Conservation (phyloP, 2,329 filamentous ascomycete species). For the Penicillium sp. region DNA sequence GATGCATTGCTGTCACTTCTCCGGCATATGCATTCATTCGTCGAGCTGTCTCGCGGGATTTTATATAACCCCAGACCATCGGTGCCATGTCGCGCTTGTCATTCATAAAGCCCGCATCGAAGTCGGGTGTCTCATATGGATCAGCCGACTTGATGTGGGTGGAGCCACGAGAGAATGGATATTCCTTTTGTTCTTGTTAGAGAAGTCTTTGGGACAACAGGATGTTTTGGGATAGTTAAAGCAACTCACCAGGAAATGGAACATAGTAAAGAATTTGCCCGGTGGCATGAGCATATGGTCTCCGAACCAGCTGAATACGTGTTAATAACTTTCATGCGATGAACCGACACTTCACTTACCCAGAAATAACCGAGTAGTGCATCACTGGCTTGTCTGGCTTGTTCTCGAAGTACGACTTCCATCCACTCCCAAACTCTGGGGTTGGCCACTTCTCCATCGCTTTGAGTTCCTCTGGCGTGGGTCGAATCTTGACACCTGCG, state of each 20-base stretch:
- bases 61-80: conserved; percentile 81
- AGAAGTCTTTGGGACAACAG: neutral
- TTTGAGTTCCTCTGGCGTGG: conserved; percentile 62
- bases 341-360: conserved; percentile 34
- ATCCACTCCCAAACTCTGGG: conserved; percentile 63
- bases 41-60: conserved; percentile 72
- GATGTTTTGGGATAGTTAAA: neutral
- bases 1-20: conserved; percentile 64
- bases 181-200: conserved; percentile 47
- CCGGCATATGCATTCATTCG: conserved; percentile 74
- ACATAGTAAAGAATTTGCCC: conserved; percentile 79
- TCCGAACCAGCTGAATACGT: conserved; percentile 36
- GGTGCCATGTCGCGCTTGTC: conserved; percentile 79
- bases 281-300: conserved; percentile 60
- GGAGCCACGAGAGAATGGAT: conserved; percentile 68
- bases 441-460: conserved; percentile 70
- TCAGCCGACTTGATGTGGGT: conserved; percentile 68
- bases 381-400: conserved; percentile 84
- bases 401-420: conserved; percentile 78
- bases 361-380: conserved; percentile 74
- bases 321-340: neutral
- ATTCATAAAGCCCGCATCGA: conserved; percentile 80
- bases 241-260: conserved; percentile 60
- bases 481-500: conserved; percentile 72
- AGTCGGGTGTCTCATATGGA: conserved; percentile 70